Evolutionary conservation across 1,284 basidiomycete genomes (phyloP).

Genomic region (Microbotryum violaceum): DNA sequence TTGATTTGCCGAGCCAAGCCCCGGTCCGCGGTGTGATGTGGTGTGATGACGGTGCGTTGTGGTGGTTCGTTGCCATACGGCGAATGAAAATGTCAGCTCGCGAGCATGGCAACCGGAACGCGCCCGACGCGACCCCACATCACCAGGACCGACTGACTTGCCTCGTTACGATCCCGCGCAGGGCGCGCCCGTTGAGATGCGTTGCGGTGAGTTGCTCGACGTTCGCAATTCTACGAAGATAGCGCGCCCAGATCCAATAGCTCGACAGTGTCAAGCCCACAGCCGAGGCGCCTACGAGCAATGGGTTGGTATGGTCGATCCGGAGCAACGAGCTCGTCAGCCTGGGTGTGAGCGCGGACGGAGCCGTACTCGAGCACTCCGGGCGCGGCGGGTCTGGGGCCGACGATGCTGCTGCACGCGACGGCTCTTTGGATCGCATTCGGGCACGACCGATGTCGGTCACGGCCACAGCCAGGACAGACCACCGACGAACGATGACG

Average conservation of each 20-base stretch:
- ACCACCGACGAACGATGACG: too few relatives aligned
- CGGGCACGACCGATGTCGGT: too few relatives aligned
- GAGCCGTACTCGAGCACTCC: neutral
- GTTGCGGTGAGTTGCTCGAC: conserved; percentile 11
- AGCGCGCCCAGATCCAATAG: conserved; percentile 1
- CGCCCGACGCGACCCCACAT: too few relatives aligned
- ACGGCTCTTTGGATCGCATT: too few relatives aligned
- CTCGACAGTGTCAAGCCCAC: neutral
- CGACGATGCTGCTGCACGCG: too few relatives aligned
- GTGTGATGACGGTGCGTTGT: too few relatives aligned
- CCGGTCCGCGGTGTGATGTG: neutral
- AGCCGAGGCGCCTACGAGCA: neutral
- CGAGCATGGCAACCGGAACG: too few relatives aligned
- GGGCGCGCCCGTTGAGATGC: neutral
- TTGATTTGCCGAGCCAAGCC: neutral
- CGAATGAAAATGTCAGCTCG: too few relatives aligned
- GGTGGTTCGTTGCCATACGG: too few relatives aligned
- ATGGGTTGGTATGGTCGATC: conserved; percentile 6
- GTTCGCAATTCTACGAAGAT: conserved; percentile 10
- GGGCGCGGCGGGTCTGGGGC: too few relatives aligned
- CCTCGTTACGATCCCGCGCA: conserved; percentile 10
- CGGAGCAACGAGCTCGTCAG: neutral
- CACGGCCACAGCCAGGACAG: too few relatives aligned
- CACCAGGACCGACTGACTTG: neutral
- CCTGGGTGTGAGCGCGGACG: neutral